phyloP scores from a whole-genome alignment of 306 rosid genomes.

The Prunus mongolica region DNA sequence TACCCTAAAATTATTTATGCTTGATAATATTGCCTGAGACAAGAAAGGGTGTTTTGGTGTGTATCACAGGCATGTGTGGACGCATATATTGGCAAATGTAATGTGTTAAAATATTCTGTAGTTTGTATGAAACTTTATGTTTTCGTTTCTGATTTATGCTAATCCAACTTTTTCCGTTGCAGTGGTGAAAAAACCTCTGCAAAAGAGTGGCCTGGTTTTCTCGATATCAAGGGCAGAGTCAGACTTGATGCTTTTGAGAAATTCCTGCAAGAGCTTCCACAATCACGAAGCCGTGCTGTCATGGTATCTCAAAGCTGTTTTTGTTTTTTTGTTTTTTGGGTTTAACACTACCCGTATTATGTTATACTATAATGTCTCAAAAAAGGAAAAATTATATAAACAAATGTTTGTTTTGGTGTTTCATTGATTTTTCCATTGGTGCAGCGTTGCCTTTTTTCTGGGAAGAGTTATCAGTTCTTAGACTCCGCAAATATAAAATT shows the following conservation, averaged over 20 bases:
- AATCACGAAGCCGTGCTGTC: constrained; percentile 88
- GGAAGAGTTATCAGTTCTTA: background rate
- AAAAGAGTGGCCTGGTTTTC: constrained; percentile 76
- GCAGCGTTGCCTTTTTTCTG: background rate
- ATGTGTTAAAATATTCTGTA: background rate
- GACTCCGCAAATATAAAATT: background rate
- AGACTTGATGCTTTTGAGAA: constrained; percentile 87
- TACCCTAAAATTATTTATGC: background rate
- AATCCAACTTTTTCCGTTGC: constrained; percentile 30
- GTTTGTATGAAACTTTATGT: background rate
- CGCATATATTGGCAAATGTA: background rate
- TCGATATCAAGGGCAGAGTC: constrained; percentile 96
- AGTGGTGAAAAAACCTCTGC: constrained; percentile 81
- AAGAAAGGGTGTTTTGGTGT: background rate
- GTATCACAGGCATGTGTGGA: background rate
- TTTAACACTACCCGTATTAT: constrained; percentile 17
- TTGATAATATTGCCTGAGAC: background rate
- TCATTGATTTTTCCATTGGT: background rate
- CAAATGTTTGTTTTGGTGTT: background rate
- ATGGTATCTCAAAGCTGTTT: constrained; percentile 72
- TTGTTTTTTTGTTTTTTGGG: constrained; percentile 17
- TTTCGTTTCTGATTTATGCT: background rate
- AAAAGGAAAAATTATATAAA: background rate
- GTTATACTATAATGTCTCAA: background rate
- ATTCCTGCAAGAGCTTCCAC: constrained; percentile 86